Base-by-base conservation (phyloP, 2,329 filamentous ascomycete species). In the Cercospora berteroae region DNA sequence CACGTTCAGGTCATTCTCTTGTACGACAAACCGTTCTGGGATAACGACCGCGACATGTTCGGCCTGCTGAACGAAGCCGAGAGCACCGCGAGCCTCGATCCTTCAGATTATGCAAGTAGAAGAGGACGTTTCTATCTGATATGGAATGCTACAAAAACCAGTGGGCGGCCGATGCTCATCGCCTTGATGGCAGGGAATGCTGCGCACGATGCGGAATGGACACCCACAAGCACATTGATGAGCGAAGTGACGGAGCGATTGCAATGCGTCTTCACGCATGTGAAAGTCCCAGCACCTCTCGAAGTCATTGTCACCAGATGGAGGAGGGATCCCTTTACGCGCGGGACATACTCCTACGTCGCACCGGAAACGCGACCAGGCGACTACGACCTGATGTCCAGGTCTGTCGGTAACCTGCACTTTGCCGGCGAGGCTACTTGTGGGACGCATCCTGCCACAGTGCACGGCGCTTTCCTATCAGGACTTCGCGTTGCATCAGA, bases 371-470 rank as follows among this genome's bases (percentile, higher is more conserved):
- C 97, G 79, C 86, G 88, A 61, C 87, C 91, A 1, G 91, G 93
- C 62, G 95, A 99, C 77, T 99, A 99, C 79, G 92, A 98, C 77
- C 83, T 88, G 33, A 97, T 99, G 92, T 93, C 95, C 2, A 86
- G 87, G 59, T 83, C 91, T 0, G 84, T 97, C 33, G 94, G 93
- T 33, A 96, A 96, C 71, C 83, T 99, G 8, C 92, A 94, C 79
- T 99, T 99, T 79, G 95, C 94, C 16, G 95, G 95, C 58, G 95
- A 99, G 80, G 95, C 97, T 68, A 99, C 96, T 0, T 97, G 92
- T 73, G 93, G 92, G 57, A 97, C 93, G 0, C 94, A 99, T 77
- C 95, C 96, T 12, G 95, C 96, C 33, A 99, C 95, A 2, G 95
- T 99, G 0, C 95, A 99, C 73, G 95, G 95, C 5, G 96, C 95